These are phyloP conservation scores for Fraxinus platypoda DNA, from an alignment of 305 asterid genomes.

Conservation along the genomic window DNA sequence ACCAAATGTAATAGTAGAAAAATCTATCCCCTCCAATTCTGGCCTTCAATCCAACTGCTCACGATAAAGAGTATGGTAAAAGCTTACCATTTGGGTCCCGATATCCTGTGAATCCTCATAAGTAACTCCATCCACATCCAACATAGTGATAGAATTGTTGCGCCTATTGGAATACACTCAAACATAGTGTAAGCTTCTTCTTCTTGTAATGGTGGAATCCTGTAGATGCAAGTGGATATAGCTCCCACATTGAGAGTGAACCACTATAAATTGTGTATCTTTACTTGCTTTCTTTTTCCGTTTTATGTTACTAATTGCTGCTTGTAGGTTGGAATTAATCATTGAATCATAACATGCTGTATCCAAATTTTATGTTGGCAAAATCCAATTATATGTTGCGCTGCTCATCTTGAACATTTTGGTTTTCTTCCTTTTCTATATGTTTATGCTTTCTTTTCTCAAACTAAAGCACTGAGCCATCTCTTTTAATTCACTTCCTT, in stretches of 20 bases:
- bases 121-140: no score
- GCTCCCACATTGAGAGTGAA: background rate
- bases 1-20: no score
- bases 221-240: background rate
- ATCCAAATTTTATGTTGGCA: background rate
- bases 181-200: background rate
- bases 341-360: background rate
- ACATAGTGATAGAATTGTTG: no score
- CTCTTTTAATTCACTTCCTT: conserved; percentile 5
- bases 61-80: no score
- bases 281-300: background rate
- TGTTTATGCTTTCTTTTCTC: background rate
- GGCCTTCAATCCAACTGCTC: no score
- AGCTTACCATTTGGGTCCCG: no score
- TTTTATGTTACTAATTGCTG: background rate
- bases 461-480: background rate
- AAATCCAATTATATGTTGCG: background rate
- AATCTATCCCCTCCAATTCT: no score
- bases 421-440: background rate
- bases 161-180: background rate
- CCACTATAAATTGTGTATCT: background rate
- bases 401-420: background rate
- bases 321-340: background rate
- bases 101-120: no score
- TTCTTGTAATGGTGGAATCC: background rate